Percentiles rank a stretch among this genome's conserved stretches.
Evolutionary conservation across 225 moss, liverwort and hornwort genomes (phyloP).

Genomic region (Neckera pumila): DNA sequence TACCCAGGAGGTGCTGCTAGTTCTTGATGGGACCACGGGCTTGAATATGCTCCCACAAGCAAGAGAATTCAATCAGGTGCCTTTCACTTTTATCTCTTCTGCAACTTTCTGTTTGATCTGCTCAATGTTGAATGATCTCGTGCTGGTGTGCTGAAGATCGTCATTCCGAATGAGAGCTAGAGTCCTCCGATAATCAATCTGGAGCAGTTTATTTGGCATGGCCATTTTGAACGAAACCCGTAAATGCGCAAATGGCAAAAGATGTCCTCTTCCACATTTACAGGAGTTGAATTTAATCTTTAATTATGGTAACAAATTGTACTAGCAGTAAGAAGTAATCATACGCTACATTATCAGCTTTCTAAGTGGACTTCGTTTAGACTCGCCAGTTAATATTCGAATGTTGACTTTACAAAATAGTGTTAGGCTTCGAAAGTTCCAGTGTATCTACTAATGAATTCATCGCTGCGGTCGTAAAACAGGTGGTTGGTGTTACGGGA

Average conservation of each 20-base stretch:
- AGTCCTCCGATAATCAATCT: neutral
- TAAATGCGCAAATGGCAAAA: neutral
- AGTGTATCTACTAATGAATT: neutral
- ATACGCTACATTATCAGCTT: neutral
- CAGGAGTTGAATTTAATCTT: neutral
- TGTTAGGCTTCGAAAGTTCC: neutral
- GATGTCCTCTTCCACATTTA: neutral
- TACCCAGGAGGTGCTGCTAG: constrained; percentile 84
- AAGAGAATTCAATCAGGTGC: constrained; percentile 92
- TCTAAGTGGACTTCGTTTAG: neutral
- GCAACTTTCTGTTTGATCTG: neutral
- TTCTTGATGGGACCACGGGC: constrained; percentile 96
- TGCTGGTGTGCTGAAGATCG: neutral
- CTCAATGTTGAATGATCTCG: neutral
- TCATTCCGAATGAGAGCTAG: neutral
- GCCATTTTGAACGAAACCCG: neutral
- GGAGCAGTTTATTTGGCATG: neutral
- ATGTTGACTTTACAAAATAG: neutral
- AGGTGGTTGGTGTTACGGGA: constrained; percentile 86
- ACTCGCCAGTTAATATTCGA: neutral
- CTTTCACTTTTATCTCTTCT: neutral
- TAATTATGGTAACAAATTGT: neutral
- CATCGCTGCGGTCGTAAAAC: neutral
- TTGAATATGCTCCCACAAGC: constrained; percentile 98
- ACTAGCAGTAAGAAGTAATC: neutral